Base-by-base conservation (phyloP, 352 stramenopile genomes). In the Pythium monospermum region DNA sequence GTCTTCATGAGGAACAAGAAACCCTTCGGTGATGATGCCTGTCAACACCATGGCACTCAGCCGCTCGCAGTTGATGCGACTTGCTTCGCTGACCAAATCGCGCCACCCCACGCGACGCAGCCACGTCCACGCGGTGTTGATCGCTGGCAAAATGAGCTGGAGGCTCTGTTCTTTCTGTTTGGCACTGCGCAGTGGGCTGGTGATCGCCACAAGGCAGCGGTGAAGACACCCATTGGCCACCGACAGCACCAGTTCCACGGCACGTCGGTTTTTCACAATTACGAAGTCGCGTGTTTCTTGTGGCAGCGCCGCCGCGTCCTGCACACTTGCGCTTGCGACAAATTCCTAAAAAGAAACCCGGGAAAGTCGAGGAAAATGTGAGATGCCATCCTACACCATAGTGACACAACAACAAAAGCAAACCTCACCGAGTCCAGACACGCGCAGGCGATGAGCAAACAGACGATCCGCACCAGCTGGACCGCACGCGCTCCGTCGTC, bases 31-130 rank as follows among this genome's bases (percentile, higher is more conserved):
- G 21, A 62, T 62, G 32, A 62, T 38, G 1, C 31, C 47, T 6
- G 54, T 62, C 8, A 57, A 33, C 22, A 64, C 26, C 48, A 64
- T 64, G 11, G 56, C 57, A 36, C 40, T 64, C 11, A 64, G 42
- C 41, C 57, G 48, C 32, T 64, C 56, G 23, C 56, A 57, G 25
- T 32, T 54, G 10, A 25, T 49, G 3, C 36, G 38, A 2, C 43
- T 55, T 10, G 43, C 30, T 21, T 60, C 50, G 1, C 44, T 31
- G 8, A 56, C 57, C 57, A 65, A 53, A 1, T 53, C 39, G 19
- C 44, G 23, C 57, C 50, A 65, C 22, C 27, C 26, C 23, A 55
- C 31, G 15, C 43, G 45, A 3, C 18, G 13, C 0, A 60, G 46
- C 57, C 57, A 65, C 16, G 36, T 10, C 13, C 59, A 58, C 25